Base-by-base conservation (phyloP, 108 stramenopile species). In the Seminavis robusta region DNA sequence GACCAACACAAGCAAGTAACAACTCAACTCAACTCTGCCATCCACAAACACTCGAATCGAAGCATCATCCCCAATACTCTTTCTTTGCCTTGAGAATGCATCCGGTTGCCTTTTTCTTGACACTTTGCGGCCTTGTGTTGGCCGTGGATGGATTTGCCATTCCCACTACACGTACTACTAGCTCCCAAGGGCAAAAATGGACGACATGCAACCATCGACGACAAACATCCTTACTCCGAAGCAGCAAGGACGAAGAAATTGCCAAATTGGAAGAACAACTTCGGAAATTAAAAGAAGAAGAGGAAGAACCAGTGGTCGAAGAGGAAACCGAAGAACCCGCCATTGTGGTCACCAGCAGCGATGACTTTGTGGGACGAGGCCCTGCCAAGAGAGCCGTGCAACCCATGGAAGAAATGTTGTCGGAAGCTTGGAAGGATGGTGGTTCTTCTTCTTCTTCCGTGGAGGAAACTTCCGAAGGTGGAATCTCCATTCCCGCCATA, bases 191-290 rank as follows among this genome's bases (percentile, higher is more conserved):
- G 5, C 39, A 19, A 19, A 16, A 19, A 5, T 40, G 20, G 20
- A 19, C 19, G 20, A 40, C 16, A 19, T 40, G 16, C 4, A 16
- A 19, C 16, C 19, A 40, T n/a, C 19, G 39, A 5, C 5, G 39
- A 40, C 20, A 40, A 19, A 5, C 39, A 40, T 40, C 19, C 2
- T 5, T 16, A 40, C 20, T n/a, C n/a, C n/a, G n/a, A n/a, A n/a
- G 49, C 59, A 62, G 51, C 33, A 70, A 63, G 33, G 69, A 70
- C 10, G 69, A 70, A 23, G 69, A 71, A 39, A 71, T 71, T 59
- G 69, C 69, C 0, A 51, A 58, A 38, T 40, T 71, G 31, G 69
- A 71, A 29, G 69, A 31, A 32, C 29, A 71, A 38, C 25, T 71
- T 19, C n/a, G 25, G 38, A 51, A 52, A 32, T 41, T 71, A 13